Conservation (phyloP, 305 asterid species). For the Fraxinus angustifolia region DNA sequence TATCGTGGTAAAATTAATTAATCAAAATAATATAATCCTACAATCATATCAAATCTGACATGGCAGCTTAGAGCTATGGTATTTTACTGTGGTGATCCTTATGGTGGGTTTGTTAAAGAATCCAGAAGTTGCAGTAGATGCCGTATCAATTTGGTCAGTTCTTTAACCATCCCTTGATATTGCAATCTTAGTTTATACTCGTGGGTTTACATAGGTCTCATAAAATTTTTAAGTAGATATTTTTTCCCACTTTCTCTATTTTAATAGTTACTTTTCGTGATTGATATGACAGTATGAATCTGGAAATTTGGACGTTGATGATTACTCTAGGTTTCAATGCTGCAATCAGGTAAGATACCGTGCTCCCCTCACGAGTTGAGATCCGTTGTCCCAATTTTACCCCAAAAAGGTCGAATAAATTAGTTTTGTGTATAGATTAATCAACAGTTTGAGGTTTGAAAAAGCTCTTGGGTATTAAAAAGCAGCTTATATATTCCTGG, state of each 20-base stretch:
- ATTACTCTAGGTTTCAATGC: slow-evolving; percentile 78
- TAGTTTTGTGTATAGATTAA: neutral
- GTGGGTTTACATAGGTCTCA: neutral
- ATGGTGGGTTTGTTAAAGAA: slow-evolving; percentile 77
- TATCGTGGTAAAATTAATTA: neutral
- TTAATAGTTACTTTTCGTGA: neutral
- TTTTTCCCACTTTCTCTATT: neutral
- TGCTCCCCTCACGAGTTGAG: neutral
- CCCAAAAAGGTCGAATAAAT: neutral
- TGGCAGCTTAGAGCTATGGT: slow-evolving; percentile 84
- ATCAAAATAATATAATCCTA: neutral
- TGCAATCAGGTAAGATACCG: slow-evolving; percentile 55
- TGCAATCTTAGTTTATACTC: neutral
- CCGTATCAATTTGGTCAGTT: slow-evolving; percentile 74
- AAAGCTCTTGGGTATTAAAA: neutral
- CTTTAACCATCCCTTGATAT: neutral
- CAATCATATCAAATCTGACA: neutral
- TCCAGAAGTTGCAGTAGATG: slow-evolving; percentile 71
- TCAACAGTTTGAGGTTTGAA: neutral
- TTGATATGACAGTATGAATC: slow-evolving; percentile 53
- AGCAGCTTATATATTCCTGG: neutral
- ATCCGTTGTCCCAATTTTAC: neutral
- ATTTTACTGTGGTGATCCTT: slow-evolving; percentile 56
- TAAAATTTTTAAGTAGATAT: neutral
- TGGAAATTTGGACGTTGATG: slow-evolving; percentile 72